Conservation (phyloP, 2,329 filamentous ascomycete genomes). For the Pseudogymnoascus sp. region DNA sequence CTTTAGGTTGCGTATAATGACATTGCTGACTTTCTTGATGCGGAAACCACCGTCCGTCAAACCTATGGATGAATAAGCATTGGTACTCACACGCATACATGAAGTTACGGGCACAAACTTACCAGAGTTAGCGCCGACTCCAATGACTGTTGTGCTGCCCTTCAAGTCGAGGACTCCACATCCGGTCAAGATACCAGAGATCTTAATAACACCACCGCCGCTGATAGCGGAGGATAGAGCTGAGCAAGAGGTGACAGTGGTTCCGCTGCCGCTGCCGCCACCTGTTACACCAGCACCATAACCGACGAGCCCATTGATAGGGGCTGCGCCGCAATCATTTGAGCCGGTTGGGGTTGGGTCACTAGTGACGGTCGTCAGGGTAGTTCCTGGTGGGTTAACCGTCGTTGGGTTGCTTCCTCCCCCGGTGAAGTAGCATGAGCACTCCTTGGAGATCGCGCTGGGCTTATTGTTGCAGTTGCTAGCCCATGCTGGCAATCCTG, state of each 20-base stretch:
- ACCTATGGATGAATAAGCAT: constrained; percentile 20
- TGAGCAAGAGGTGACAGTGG: constrained; percentile 39
- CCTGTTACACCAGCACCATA: constrained; percentile 29
- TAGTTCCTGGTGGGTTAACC: constrained; percentile 16
- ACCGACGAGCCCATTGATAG: background rate
- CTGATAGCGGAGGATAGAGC: constrained; percentile 33
- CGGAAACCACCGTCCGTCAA: constrained; percentile 39
- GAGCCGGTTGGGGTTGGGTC: background rate
- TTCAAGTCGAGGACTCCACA: constrained; percentile 32
- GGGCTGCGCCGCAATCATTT: background rate
- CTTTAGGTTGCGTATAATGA: constrained; percentile 46
- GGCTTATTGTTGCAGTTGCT: constrained; percentile 24
- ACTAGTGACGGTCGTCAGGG: constrained; percentile 16
- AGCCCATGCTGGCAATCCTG: constrained; percentile 27
- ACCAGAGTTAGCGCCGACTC: constrained; percentile 33
- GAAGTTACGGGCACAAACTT: background rate
- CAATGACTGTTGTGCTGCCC: constrained; percentile 39
- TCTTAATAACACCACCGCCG: constrained; percentile 31
- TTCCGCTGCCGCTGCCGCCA: constrained; percentile 37
- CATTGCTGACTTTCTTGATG: constrained; percentile 40
- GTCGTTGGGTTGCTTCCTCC: constrained; percentile 17
- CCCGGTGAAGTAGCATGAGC: constrained; percentile 26
- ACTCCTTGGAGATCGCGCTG: constrained; percentile 29
- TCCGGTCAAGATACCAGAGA: constrained; percentile 34
- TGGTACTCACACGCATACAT: background rate